Conservation (phyloP, 805 yeast genomes). For the Wickerhamomyces mucosus region DNA sequence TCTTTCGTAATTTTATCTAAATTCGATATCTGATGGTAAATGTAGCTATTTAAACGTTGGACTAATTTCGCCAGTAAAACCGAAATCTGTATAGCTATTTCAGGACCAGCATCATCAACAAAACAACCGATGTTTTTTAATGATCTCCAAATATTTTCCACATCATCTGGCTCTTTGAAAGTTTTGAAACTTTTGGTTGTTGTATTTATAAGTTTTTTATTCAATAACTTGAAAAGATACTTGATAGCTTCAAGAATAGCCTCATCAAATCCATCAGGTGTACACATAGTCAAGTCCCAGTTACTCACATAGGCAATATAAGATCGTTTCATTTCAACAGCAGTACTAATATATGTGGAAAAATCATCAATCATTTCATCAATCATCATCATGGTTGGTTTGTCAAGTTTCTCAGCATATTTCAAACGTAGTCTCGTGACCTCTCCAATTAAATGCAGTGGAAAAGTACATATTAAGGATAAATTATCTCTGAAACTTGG, state of each 20-base stretch:
- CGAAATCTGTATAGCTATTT: constrained; percentile 70
- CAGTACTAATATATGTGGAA: constrained; percentile 63
- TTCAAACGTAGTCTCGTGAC: constrained; percentile 62
- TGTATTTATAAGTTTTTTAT: constrained; percentile 71
- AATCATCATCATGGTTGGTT: constrained; percentile 91
- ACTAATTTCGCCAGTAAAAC: constrained; percentile 57
- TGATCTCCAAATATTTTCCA: constrained; percentile 75
- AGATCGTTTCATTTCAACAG: constrained; percentile 64
- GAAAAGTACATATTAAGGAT: constrained; percentile 61
- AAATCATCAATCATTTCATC: constrained; percentile 90
- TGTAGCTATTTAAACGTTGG: constrained; percentile 58
- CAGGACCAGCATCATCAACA: constrained; percentile 72
- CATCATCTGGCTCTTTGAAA: constrained; percentile 84
- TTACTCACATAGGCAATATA: constrained; percentile 47
- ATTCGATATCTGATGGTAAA: constrained; percentile 61
- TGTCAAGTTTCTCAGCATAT: constrained; percentile 68
- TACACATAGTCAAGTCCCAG: constrained; percentile 62
- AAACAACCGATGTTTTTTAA: constrained; percentile 68
- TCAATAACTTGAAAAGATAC: constrained; percentile 60
- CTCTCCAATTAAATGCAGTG: constrained; percentile 71
- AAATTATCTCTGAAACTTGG: constrained; percentile 65
- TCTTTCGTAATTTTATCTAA: constrained; percentile 34
- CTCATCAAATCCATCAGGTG: constrained; percentile 56
- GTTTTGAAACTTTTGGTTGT: constrained; percentile 67
- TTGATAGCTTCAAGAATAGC: constrained; percentile 66